Evolutionary conservation across 2,329 filamentous ascomycete genomes (phyloP), one percentile per base, ranked within the genome.

Genomic region (Xylaria sp.): DNA sequence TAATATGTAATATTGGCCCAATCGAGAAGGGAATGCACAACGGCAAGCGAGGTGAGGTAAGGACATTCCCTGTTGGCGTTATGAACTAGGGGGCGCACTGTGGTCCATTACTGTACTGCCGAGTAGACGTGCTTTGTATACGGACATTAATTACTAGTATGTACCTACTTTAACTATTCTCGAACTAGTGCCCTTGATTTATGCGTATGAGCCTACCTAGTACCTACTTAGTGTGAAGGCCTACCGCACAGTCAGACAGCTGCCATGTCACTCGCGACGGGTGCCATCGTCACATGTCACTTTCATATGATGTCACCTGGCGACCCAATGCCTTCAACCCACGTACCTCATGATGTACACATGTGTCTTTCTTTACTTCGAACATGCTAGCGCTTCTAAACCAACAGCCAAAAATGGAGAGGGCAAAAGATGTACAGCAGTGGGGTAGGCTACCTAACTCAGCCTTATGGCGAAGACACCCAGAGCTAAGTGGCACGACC

Each of bases 41-140:
- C 55, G 57, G 59, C 61, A 67, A 67, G 65, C 65, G 61, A 67
- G 56, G 61, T 49, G 61, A 67, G 61, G 61, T 49, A 60, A 51
- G 65, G 61, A 66, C 59, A 49, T 58, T 13, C 58, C 59, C 39
- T 53, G 58, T 50, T 61, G 33, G 57, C 49, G 53, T 54, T 36
- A 17, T 51, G 20, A n/a, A 44, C 10, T 15, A 53, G 33, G 38
- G 44, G 33, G 20, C 38, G 17, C 49, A 66, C 63, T 66, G 58
- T 66, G 22, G 36, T 54, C n/a, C 38, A 27, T 65, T 65, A 64
- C 55, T 64, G 39, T 59, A 53, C 36, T 9, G 33, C 57, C 27
- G 5, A n/a, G n/a, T n/a, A n/a, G n/a, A n/a, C n/a, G n/a, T n/a
- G n/a, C n/a, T n/a, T n/a, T n/a, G n/a, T 50, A 27, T 29, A 7